These are phyloP conservation scores for Leucosporidium yakuticum DNA, from an alignment of 768 basidiomycete genomes.

Conservation along the genomic window DNA sequence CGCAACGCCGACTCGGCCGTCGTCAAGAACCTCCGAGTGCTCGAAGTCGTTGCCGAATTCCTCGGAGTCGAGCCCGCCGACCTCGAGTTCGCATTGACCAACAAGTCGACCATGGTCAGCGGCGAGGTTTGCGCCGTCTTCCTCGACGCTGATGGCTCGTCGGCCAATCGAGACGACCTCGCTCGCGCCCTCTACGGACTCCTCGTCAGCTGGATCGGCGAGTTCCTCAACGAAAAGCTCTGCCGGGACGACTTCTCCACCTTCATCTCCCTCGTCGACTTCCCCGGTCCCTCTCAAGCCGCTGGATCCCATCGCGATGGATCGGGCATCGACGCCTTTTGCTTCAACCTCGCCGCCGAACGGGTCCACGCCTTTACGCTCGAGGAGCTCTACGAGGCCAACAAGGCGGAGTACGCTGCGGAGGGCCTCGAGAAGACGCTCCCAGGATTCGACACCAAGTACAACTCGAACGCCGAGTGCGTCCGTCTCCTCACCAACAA, in stretches of 20 bases:
- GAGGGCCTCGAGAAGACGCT: constrained; percentile 64
- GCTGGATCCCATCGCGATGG: constrained; percentile 50
- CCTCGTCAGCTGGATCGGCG: constrained; percentile 92
- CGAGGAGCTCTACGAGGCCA: constrained; percentile 69
- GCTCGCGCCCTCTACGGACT: constrained; percentile 89
- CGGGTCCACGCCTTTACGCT: constrained; percentile 77
- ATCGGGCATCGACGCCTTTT: constrained; percentile 78
- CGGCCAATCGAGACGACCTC: constrained; percentile 87
- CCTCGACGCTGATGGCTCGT: constrained; percentile 86
- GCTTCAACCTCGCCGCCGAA: constrained; percentile 94
- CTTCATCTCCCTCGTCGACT: constrained; percentile 88
- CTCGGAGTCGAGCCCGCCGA: constrained; percentile 59
- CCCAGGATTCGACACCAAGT: constrained; percentile 55
- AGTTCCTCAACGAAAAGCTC: constrained; percentile 89
- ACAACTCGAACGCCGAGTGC: constrained; percentile 87
- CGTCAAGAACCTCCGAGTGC: constrained; percentile 73
- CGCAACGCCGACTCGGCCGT: constrained; percentile 89
- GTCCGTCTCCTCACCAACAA: constrained; percentile 74
- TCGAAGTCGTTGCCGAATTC: constrained; percentile 83
- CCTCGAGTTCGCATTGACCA: constrained; percentile 74
- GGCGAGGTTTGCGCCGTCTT: constrained; percentile 97
- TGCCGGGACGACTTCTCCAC: constrained; percentile 82
- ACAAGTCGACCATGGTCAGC: constrained; percentile 85
- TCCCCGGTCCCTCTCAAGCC: constrained; percentile 81
- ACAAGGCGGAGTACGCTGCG: constrained; percentile 71